phyloP scores from a whole-genome alignment of 2,329 filamentous ascomycete genomes.

The Pseudogymnoascus sp. region DNA sequence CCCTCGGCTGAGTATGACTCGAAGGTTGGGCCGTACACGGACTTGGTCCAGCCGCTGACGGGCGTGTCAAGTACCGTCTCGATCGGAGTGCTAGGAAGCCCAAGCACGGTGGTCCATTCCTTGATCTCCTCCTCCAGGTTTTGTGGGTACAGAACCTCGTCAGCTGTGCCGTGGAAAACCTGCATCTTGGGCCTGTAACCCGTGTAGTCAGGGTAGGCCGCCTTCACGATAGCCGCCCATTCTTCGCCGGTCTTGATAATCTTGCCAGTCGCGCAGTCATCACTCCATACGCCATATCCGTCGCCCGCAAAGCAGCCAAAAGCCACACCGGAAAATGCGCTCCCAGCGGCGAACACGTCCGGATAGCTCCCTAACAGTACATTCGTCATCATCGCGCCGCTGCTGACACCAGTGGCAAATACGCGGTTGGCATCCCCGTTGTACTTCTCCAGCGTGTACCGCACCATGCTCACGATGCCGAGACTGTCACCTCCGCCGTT shows the following conservation, averaged over 20 bases:
- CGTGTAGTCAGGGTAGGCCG: slow-evolving; percentile 28
- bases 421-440: slow-evolving; percentile 42
- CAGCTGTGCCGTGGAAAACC: slow-evolving; percentile 30
- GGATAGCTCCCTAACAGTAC: slow-evolving; percentile 41
- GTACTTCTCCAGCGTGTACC: slow-evolving; percentile 45
- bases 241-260: slow-evolving; percentile 35
- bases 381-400: slow-evolving; percentile 46
- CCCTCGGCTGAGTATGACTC: slow-evolving; percentile 15
- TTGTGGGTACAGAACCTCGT: slow-evolving; percentile 29
- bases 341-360: slow-evolving; percentile 38
- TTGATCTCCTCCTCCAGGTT: slow-evolving; percentile 35
- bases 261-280: slow-evolving; percentile 34
- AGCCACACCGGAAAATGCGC: slow-evolving; percentile 37
- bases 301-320: slow-evolving; percentile 34
- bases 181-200: slow-evolving; percentile 33
- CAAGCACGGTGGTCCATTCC: slow-evolving; percentile 38
- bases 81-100: neutral
- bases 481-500: slow-evolving; percentile 49
- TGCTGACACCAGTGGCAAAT: slow-evolving; percentile 44
- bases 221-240: slow-evolving; percentile 39
- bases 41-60: slow-evolving; percentile 16
- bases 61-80: slow-evolving; percentile 6
- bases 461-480: slow-evolving; percentile 51
- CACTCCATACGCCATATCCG: slow-evolving; percentile 29
- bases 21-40: slow-evolving; percentile 18